Evolutionary conservation across 495 filamentous ascomycete species (phyloP).

Genomic region (Aspergillus incahuasiensis): DNA sequence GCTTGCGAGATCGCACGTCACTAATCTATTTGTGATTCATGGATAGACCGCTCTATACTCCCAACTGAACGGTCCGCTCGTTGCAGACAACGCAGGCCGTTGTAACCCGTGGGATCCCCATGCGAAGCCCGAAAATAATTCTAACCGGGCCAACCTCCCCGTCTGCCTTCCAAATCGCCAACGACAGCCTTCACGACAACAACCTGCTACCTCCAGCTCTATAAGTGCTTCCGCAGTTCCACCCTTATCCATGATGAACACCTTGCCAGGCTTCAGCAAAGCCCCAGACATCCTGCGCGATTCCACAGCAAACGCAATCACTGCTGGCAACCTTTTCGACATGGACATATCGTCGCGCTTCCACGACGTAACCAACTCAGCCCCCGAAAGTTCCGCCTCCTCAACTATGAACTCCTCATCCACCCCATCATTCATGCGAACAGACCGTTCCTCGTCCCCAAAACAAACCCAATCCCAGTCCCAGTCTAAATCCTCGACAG

Average conservation of each 20-base stretch:
- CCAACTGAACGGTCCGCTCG: background rate
- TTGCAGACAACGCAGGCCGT: background rate
- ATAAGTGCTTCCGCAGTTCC: background rate
- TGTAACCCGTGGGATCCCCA: background rate
- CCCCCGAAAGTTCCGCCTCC: constrained; percentile 4
- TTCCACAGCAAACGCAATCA: background rate
- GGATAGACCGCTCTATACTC: background rate
- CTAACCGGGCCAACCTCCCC: background rate
- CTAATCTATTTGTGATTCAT: background rate
- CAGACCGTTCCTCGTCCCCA: constrained; percentile 5
- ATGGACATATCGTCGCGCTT: constrained; percentile 13
- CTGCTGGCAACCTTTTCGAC: background rate
- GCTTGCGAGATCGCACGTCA: background rate
- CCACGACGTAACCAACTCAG: constrained; percentile 11
- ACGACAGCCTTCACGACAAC: background rate
- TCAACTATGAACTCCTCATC: constrained; percentile 11
- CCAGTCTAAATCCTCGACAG: constrained; percentile 1
- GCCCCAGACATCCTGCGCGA: background rate
- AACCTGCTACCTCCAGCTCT: background rate
- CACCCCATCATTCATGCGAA: background rate
- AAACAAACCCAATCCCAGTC: constrained; percentile 3
- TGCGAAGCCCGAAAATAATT: background rate
- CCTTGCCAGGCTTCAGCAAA: constrained; percentile 70
- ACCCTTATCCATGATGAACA: constrained; percentile 29
- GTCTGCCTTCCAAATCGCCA: background rate